phyloP scores from a whole-genome alignment of 176 grass and related monocot species.

The Hyparrhenia diplandra region DNA sequence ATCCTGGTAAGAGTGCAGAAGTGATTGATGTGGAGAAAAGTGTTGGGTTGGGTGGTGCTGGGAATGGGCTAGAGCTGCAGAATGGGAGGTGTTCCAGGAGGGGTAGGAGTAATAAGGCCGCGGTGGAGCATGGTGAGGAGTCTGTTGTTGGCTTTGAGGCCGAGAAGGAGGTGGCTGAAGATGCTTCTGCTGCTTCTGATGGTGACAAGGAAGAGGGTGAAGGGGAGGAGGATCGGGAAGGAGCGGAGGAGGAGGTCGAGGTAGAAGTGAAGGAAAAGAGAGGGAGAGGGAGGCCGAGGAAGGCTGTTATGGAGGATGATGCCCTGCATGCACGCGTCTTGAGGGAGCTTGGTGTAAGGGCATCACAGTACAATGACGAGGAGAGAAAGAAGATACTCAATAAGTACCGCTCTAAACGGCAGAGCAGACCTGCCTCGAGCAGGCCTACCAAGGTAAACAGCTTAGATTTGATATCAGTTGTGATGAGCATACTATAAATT shows the following conservation, averaged over 20 bases:
- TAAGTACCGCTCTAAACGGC: constrained; percentile 60
- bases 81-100: not conserved
- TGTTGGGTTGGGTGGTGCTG: not conserved
- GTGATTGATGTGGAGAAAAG: constrained; percentile 27
- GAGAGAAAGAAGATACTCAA: constrained; percentile 75
- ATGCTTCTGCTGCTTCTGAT: not conserved
- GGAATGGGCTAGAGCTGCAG: not conserved
- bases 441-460: constrained; percentile 62
- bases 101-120: constrained; percentile 25
- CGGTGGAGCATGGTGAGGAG: constrained; percentile 2
- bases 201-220: not conserved
- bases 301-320: constrained; percentile 19
- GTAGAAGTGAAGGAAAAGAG: constrained; percentile 49
- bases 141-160: constrained; percentile 14
- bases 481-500: not conserved
- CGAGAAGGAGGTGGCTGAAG: not conserved
- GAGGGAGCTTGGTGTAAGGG: constrained; percentile 45
- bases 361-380: constrained; percentile 45
- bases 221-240: not conserved
- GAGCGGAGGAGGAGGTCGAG: constrained; percentile 30
- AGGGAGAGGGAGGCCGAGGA: constrained; percentile 50
- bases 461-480: not conserved
- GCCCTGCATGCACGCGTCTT: constrained; percentile 24
- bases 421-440: constrained; percentile 43
- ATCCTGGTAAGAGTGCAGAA: constrained; percentile 9